These are phyloP conservation scores for Daedaleopsis nitida DNA, from an alignment of 768 basidiomycete genomes.

Conservation along the genomic window DNA sequence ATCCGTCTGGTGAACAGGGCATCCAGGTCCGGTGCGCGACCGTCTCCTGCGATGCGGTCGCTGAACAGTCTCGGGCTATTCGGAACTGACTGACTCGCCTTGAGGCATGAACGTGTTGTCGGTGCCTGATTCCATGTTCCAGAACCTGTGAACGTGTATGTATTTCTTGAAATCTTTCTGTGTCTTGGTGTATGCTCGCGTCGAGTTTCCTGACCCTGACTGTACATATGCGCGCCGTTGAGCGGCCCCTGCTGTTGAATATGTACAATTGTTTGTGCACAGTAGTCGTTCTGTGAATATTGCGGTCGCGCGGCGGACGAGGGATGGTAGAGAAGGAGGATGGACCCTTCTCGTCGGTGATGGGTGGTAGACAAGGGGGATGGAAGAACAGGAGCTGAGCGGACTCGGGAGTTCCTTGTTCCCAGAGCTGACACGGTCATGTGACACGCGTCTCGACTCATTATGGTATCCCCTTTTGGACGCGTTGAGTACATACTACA, in stretches of 20 bases:
- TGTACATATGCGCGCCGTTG: not conserved
- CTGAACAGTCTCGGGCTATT: constrained; percentile 11
- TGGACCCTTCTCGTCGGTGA: not conserved
- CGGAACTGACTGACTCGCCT: not conserved
- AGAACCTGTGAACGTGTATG: not conserved
- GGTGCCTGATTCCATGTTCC: too few species aligned
- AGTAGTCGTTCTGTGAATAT: not conserved
- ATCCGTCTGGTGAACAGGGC: not conserved
- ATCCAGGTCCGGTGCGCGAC: constrained; percentile 1
- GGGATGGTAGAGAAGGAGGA: not conserved
- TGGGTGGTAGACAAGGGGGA: not conserved
- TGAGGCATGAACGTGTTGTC: too few species aligned
- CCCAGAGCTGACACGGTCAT: not conserved
- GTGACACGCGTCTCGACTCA: not conserved
- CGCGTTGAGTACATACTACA: not conserved
- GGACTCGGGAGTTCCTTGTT: not conserved
- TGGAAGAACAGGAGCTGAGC: not conserved
- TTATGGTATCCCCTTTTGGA: not conserved
- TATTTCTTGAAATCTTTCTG: not conserved
- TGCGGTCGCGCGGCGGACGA: not conserved
- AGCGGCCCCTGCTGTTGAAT: not conserved
- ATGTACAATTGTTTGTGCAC: not conserved
- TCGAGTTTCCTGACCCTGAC: not conserved
- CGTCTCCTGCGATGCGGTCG: constrained; percentile 10
- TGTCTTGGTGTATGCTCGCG: not conserved